These are phyloP conservation scores for Bruguiera hainesii DNA, from an alignment of 441 rosid genomes.

Conservation along the genomic window DNA sequence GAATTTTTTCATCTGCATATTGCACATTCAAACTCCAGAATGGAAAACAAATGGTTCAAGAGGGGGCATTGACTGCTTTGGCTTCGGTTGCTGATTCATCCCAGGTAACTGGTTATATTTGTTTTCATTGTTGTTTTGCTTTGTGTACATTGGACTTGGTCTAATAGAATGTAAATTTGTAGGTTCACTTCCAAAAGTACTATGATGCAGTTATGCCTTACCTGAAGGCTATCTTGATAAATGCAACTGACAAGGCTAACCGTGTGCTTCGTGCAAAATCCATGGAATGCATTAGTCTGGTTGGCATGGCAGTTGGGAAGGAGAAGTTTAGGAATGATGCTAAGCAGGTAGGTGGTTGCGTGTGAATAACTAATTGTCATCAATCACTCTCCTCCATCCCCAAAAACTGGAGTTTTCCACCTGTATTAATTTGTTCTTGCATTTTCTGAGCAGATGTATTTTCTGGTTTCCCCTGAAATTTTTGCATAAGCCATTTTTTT, in stretches of 20 bases:
- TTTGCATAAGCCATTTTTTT: background rate
- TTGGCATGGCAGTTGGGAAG: conserved; percentile 97
- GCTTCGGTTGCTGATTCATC: conserved; percentile 97
- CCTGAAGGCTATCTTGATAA: conserved; percentile 75
- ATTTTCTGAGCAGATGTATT: too few species aligned
- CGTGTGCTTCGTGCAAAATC: conserved; percentile 95
- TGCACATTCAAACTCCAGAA: conserved; percentile 37
- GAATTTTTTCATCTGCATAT: background rate
- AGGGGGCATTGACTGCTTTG: conserved; percentile 90
- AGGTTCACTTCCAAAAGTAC: conserved; percentile 93
- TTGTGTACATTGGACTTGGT: background rate
- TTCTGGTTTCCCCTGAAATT: background rate
- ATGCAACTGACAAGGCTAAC: conserved; percentile 81
- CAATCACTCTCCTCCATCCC: too few species aligned
- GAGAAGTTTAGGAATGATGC: conserved; percentile 89
- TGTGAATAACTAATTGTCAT: too few species aligned
- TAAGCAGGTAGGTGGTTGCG: conserved; percentile 52
- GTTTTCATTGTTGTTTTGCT: background rate
- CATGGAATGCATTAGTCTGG: conserved; percentile 96
- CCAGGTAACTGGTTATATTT: conserved; percentile 46
- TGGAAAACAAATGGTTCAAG: conserved; percentile 97
- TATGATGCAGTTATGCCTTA: conserved; percentile 95
- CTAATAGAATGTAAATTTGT: conserved; percentile 20
- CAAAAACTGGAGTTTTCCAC: too few species aligned
- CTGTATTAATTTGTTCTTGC: too few species aligned